phyloP scores from a whole-genome alignment of 1,139 yeast species.

The Diutina ranongensis region DNA sequence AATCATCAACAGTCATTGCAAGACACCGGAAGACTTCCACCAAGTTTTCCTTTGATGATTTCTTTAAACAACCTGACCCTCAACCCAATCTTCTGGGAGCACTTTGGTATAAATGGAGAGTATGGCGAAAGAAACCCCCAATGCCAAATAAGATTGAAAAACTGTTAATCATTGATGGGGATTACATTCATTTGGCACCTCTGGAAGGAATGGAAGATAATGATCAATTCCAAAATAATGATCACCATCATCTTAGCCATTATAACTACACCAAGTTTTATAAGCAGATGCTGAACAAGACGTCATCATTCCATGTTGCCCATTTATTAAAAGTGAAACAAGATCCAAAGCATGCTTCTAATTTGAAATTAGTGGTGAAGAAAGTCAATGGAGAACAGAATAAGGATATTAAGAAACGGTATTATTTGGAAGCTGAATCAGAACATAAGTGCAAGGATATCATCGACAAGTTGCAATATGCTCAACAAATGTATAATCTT shows the following conservation, averaged over 20 bases:
- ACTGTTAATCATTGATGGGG: conserved; percentile 83
- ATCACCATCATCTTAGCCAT: conserved; percentile 36
- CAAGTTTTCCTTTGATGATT: neutral
- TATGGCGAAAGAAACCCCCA: conserved; percentile 82
- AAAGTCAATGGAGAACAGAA: conserved; percentile 20
- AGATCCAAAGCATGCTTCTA: conserved; percentile 52
- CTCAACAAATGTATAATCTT: conserved; percentile 33
- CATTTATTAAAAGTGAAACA: conserved; percentile 71
- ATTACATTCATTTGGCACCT: conserved; percentile 82
- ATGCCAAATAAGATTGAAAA: conserved; percentile 75
- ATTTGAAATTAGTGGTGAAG: conserved; percentile 73
- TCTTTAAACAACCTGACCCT: neutral
- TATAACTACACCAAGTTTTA: conserved; percentile 37
- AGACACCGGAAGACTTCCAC: neutral
- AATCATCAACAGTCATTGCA: neutral
- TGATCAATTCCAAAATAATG: conserved; percentile 14
- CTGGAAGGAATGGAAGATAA: conserved; percentile 21
- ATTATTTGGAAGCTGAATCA: conserved; percentile 71
- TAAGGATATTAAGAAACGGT: conserved; percentile 42
- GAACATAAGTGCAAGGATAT: conserved; percentile 62
- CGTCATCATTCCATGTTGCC: conserved; percentile 77
- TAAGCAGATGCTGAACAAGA: conserved; percentile 47
- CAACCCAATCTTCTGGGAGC: conserved; percentile 3
- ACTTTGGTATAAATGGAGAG: conserved; percentile 48
- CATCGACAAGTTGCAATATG: conserved; percentile 50